phyloP scores from a whole-genome alignment of 208 protist species.

The Novymonas esmeraldas region DNA sequence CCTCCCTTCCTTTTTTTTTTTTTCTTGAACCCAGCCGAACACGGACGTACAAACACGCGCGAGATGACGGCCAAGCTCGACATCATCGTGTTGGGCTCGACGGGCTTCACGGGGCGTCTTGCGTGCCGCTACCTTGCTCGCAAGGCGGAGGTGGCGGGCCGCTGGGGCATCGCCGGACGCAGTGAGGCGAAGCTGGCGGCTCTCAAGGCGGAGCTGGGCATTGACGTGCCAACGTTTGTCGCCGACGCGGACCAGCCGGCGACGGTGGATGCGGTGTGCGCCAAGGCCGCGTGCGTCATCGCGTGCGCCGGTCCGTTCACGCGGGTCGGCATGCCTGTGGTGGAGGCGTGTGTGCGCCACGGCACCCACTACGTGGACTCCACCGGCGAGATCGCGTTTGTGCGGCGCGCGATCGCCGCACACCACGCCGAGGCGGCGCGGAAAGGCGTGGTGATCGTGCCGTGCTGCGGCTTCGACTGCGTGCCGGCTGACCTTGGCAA shows the following conservation, averaged over 20 bases:
- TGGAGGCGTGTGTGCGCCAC: conserved; percentile 84
- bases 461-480: conserved; percentile 89
- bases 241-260: conserved; percentile 48
- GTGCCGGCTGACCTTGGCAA: conserved; percentile 89
- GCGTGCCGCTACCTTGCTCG: conserved; percentile 71
- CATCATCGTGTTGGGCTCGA: conserved; percentile 84
- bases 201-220: conserved; percentile 56
- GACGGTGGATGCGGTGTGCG: conserved; percentile 60
- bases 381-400: conserved; percentile 89
- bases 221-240: conserved; percentile 44
- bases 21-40: background rate
- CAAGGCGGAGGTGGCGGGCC: conserved; percentile 14
- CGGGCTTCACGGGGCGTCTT: conserved; percentile 84
- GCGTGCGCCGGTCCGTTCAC: conserved; percentile 85
- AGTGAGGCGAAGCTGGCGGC: conserved; percentile 59
- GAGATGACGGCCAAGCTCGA: conserved; percentile 46
- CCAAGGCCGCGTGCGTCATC: conserved; percentile 61
- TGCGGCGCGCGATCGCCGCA: conserved; percentile 63
- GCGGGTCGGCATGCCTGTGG: conserved; percentile 79
- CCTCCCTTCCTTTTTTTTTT: background rate
- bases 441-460: conserved; percentile 67
- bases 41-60: background rate
- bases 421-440: conserved; percentile 70
- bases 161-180: conserved; percentile 84
- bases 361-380: conserved; percentile 92